phyloP scores from a whole-genome alignment of 371 early-diverging fungal species.

The Mortierella sp. region DNA sequence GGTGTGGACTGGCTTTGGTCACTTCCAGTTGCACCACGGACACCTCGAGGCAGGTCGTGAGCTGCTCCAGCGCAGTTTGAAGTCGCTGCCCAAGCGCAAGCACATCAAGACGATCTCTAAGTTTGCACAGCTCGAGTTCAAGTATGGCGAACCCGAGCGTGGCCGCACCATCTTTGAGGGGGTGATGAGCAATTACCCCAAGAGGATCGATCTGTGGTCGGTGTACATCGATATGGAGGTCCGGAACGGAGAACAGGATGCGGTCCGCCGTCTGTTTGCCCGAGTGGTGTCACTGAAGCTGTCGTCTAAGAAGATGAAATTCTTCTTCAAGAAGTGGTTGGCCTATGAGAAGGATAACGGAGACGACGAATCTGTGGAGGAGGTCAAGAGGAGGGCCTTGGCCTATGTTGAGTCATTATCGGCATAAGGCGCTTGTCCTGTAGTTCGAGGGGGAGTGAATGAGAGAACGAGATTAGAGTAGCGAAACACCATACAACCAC shows the following conservation, averaged over 20 bases:
- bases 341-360: slow-evolving; percentile 93
- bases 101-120: slow-evolving; percentile 91
- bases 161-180: slow-evolving; percentile 97
- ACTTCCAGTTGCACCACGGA: slow-evolving; percentile 80
- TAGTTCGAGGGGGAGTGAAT: not conserved
- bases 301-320: slow-evolving; percentile 98
- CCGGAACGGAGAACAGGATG: slow-evolving; percentile 74
- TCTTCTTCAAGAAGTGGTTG: slow-evolving; percentile 97
- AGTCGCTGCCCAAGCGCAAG: slow-evolving; percentile 91
- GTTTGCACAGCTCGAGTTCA: slow-evolving; percentile 96
- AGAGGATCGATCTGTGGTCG: slow-evolving; percentile 95
- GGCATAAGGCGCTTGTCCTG: slow-evolving; percentile 43
- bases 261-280: slow-evolving; percentile 87
- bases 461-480: not conserved
- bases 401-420: slow-evolving; percentile 83
- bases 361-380: slow-evolving; percentile 79
- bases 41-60: slow-evolving; percentile 84
- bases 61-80: slow-evolving; percentile 82
- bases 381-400: slow-evolving; percentile 89
- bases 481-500: not conserved
- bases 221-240: slow-evolving; percentile 97
- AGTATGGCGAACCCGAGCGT: slow-evolving; percentile 93
- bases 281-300: slow-evolving; percentile 88
- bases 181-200: slow-evolving; percentile 91
- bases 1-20: slow-evolving; percentile 90